Evolutionary conservation across 768 basidiomycete genomes (phyloP), one percentile per base, ranked within the genome.

Genomic region (Xanthoconium purpureum): DNA sequence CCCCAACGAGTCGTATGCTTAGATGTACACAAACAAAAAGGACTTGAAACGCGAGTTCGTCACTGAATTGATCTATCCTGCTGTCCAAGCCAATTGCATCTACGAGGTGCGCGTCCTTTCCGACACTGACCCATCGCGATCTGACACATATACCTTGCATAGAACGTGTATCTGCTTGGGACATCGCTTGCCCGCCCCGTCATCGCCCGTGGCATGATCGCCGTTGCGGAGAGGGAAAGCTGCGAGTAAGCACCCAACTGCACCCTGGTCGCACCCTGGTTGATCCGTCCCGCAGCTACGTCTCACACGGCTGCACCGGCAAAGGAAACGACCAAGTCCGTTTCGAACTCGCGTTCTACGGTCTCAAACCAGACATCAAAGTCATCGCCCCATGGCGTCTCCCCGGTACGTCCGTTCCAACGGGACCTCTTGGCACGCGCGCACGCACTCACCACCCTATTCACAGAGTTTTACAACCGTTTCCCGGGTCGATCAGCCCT

Each of bases 241-340:
- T 99, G 97, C 91, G 92, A 98, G 93, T 96, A 72, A 79, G 91
- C 75, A 47, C 0, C 18, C 1, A 3, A 17, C 24, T 17, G 0
- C 29, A 0, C 46, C 30, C 24, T 46, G 14, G 18, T 36, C 12
- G 15, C n/a, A n/a, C 40, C 48, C 18, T 55, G 28, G 51, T 39
- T 36, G 28, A 36, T 4, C 49, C 32, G 18, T 40, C 20, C 28
- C 36, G 14, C 47, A 96, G 94, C 73, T 99, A 82, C 70, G 96
- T 98, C 59, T 85, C 96, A 28, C 97, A 98, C 75, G 97, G 97
- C 28, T 99, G 97, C 82, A 99, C 97, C 49, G 97, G 97, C 51
- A 99, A 99, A 79, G 97, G 97, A 51, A 99, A 99, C 73, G 97
- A 99, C 74, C 97, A 99, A 76, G 97, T 99, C 66, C 92, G 97